Evolutionary conservation across 371 early-diverging fungal genomes (phyloP).

Genomic region (Syncephalastrum contaminatum): DNA sequence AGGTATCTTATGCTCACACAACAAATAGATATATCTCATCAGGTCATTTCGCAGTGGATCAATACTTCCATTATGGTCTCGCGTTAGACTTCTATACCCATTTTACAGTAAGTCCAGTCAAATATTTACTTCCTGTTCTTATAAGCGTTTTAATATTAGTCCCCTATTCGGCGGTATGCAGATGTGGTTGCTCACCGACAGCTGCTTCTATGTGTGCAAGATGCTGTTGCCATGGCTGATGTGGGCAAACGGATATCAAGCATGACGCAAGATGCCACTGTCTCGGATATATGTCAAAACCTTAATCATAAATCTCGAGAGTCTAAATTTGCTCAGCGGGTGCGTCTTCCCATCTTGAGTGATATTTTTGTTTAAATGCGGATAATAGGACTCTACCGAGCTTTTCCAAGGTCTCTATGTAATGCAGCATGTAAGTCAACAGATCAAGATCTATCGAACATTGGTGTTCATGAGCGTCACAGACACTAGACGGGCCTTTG

Average conservation of each 20-base stretch:
- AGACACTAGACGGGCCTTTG: conserved; percentile 37
- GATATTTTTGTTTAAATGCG: background rate
- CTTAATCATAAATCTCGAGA: conserved; percentile 72
- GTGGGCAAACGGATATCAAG: conserved; percentile 15
- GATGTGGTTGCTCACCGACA: conserved; percentile 97
- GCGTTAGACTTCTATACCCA: conserved; percentile 90
- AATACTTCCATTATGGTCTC: conserved; percentile 84
- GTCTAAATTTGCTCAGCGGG: conserved; percentile 72
- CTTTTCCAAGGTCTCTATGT: conserved; percentile 76
- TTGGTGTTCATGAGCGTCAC: background rate
- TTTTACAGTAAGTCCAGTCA: conserved; percentile 69
- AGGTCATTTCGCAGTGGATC: conserved; percentile 43
- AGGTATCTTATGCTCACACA: background rate
- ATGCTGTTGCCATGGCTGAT: conserved; percentile 20
- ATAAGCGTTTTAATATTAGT: conserved; percentile 35
- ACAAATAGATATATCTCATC: conserved; percentile 53
- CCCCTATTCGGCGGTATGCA: conserved; percentile 98
- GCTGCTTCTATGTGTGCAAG: conserved; percentile 51
- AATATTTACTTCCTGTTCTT: background rate
- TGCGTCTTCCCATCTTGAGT: conserved; percentile 10
- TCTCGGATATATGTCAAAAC: conserved; percentile 54
- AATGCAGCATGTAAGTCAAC: conserved; percentile 47
- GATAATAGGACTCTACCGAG: conserved; percentile 65
- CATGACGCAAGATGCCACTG: conserved; percentile 42
- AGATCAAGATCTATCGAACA: background rate